A percentile compares a stretch with the other conserved stretches of the same genome.
Evolutionary conservation across 768 basidiomycete genomes (phyloP).

Genomic region (Leccinum rimulosum): DNA sequence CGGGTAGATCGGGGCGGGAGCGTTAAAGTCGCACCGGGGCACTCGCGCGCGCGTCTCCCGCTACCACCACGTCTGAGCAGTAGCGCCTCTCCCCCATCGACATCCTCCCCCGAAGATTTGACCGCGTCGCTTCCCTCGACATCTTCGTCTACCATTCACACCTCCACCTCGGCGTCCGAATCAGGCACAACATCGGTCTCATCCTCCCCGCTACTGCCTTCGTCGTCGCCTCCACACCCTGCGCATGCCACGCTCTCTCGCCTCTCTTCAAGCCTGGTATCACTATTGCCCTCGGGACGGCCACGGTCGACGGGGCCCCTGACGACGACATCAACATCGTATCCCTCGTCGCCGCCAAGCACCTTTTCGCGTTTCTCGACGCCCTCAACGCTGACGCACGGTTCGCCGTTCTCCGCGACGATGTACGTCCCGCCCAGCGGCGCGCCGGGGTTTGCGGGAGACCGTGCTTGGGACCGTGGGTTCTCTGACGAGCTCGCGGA

Average conservation of each 20-base stretch:
- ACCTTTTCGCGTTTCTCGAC: constrained; percentile 14
- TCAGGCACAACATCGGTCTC: neutral
- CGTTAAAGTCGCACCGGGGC: constrained; percentile 12
- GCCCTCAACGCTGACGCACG: constrained; percentile 36
- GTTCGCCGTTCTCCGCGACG: constrained; percentile 49
- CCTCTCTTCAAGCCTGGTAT: constrained; percentile 51
- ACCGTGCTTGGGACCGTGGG: constrained; percentile 66
- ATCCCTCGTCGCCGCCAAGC: constrained; percentile 13
- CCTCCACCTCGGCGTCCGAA: neutral
- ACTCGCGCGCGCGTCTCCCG: constrained; percentile 12
- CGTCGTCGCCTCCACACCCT: constrained; percentile 8
- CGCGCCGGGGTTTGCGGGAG: constrained; percentile 78
- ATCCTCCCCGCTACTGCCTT: neutral
- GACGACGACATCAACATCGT: constrained; percentile 3
- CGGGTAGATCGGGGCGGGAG: constrained; percentile 4
- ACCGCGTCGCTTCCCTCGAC: constrained; percentile 11
- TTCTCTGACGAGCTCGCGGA: constrained; percentile 48
- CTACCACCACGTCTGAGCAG: constrained; percentile 24
- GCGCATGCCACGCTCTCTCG: constrained; percentile 41
- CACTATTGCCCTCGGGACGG: constrained; percentile 37
- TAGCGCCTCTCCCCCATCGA: constrained; percentile 24
- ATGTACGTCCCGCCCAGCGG: constrained; percentile 51
- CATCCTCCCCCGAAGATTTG: constrained; percentile 17
- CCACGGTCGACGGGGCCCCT: constrained; percentile 10
- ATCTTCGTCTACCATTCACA: neutral